Conservation (phyloP, 1,284 basidiomycete species). For the Xanthoconium separans region DNA sequence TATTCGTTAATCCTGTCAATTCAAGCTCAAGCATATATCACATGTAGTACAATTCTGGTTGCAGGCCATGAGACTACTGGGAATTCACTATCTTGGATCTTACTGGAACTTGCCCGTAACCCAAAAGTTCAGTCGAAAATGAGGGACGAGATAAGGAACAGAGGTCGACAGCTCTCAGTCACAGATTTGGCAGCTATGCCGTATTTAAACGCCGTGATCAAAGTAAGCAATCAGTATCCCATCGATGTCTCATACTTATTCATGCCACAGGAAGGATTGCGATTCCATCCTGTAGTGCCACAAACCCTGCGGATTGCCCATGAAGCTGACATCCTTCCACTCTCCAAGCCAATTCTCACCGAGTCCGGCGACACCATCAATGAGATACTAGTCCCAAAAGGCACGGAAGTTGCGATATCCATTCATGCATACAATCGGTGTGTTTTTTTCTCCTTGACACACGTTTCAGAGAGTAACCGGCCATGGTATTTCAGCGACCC, state of each 20-base stretch:
- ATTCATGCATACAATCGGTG: conserved; percentile 38
- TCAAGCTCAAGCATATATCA: not conserved
- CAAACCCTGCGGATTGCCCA: conserved; percentile 35
- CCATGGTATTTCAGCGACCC: conserved; percentile 31
- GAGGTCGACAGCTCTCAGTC: conserved; percentile 39
- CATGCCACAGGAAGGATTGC: conserved; percentile 35
- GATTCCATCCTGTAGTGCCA: conserved; percentile 35
- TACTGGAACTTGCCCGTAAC: conserved; percentile 41
- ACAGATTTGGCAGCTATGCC: conserved; percentile 51
- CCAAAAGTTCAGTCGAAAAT: conserved; percentile 38
- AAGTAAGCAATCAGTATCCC: conserved; percentile 31
- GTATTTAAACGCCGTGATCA: conserved; percentile 49
- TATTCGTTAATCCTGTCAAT: too few species aligned
- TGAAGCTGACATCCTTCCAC: conserved; percentile 43
- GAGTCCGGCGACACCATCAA: conserved; percentile 35
- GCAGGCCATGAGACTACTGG: conserved; percentile 54
- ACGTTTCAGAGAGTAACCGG: not conserved
- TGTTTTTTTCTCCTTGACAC: not conserved
- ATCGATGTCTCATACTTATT: not conserved
- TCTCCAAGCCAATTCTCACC: conserved; percentile 40
- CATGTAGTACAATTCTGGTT: conserved; percentile 21
- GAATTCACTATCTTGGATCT: conserved; percentile 39
- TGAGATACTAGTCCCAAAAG: conserved; percentile 36
- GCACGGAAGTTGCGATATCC: conserved; percentile 33
- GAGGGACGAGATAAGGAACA: conserved; percentile 37